Evolutionary conservation across 495 filamentous ascomycete species (phyloP).

Genomic region (Trichoderma parareesei): DNA sequence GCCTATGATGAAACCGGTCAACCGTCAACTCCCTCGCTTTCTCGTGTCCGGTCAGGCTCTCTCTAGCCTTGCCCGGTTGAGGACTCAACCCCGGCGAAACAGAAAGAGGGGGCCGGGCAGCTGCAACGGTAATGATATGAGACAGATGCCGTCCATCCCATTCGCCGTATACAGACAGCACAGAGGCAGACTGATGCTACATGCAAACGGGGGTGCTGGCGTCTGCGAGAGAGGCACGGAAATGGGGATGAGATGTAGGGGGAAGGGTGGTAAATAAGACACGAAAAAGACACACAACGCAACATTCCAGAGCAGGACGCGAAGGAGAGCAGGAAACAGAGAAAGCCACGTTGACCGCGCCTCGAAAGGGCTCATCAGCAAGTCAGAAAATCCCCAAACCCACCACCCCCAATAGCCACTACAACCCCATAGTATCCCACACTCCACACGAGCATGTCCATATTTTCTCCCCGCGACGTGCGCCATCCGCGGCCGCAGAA

Average conservation of each 20-base stretch:
- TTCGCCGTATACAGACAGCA: not conserved
- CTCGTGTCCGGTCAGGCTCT: not conserved
- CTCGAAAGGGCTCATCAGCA: too few species aligned
- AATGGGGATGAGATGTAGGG: too few species aligned
- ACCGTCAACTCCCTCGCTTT: not conserved
- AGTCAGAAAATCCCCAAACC: too few species aligned
- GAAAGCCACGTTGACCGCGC: too few species aligned
- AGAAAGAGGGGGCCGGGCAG: not conserved
- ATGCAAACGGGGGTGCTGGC: not conserved
- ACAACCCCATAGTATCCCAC: too few species aligned
- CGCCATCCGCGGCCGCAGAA: not conserved
- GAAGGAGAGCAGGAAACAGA: too few species aligned
- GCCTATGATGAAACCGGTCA: not conserved
- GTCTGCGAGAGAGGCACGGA: not conserved
- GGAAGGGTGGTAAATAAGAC: too few species aligned
- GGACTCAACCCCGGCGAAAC: not conserved
- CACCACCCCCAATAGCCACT: too few species aligned
- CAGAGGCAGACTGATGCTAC: not conserved
- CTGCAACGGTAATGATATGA: not conserved
- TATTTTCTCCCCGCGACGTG: not conserved
- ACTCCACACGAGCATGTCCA: too few species aligned
- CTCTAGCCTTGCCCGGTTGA: slow-evolving; percentile 1
- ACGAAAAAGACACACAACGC: too few species aligned
- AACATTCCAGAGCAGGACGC: too few species aligned
- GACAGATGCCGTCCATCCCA: not conserved